These are phyloP conservation scores for Amauroascus verrucosus DNA, from an alignment of 2,329 filamentous ascomycete species.

Conservation along the genomic window DNA sequence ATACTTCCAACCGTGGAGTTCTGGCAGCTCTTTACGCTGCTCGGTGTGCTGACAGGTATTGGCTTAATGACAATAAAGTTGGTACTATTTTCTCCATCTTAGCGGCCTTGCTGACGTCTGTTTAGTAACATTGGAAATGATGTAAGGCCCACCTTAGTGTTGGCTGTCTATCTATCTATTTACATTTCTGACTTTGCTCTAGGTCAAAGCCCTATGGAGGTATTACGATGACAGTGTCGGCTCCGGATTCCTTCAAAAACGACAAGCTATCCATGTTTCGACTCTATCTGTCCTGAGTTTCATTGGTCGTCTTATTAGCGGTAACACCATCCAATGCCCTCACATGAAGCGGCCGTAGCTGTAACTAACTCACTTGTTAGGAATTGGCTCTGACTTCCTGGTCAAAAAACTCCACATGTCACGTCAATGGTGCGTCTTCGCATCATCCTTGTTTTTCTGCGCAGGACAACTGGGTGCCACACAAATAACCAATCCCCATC, in stretches of 20 bases:
- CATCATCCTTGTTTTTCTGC: conserved; percentile 67
- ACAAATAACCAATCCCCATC: conserved; percentile 63
- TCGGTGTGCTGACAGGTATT: conserved; percentile 84
- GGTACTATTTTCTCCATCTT: conserved; percentile 25
- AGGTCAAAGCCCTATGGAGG: conserved; percentile 72
- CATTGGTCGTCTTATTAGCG: conserved; percentile 64
- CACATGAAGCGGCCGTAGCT: conserved; percentile 16
- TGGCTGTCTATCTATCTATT: neutral
- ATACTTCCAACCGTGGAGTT: conserved; percentile 67
- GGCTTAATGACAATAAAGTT: conserved; percentile 99
- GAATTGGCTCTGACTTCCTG: conserved; percentile 82
- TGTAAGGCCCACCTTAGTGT: conserved; percentile 35
- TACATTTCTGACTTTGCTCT: conserved; percentile 12
- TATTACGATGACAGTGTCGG: conserved; percentile 65
- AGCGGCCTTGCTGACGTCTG: conserved; percentile 23
- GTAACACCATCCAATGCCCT: conserved; percentile 33
- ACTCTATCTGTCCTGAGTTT: conserved; percentile 88
- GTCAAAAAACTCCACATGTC: conserved; percentile 70
- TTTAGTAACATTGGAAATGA: conserved; percentile 86
- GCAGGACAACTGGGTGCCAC: conserved; percentile 68
- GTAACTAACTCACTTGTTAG: conserved; percentile 30
- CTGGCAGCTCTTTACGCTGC: conserved; percentile 79
- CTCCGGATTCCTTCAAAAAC: conserved; percentile 64
- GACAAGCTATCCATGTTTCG: conserved; percentile 85
- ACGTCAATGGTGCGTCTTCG: conserved; percentile 81